Evolutionary conservation across 2,329 filamentous ascomycete species (phyloP), one percentile per base, ranked within the genome.

Genomic region (Chlorencoelia australis): DNA sequence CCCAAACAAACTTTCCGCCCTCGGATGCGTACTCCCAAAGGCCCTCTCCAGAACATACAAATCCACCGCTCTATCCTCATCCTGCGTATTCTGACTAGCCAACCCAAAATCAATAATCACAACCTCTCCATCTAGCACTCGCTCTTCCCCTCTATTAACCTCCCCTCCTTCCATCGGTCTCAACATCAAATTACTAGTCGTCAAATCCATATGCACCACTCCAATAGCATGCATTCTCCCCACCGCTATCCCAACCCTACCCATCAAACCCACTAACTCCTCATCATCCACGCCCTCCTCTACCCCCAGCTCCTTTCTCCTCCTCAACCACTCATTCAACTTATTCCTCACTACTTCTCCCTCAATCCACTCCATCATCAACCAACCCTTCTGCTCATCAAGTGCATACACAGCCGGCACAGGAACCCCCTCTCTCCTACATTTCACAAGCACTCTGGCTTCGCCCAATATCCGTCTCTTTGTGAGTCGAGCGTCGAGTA

Each of bases 121-220:
- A 40, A 98, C 73, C 35, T 93, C 81, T 2, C 86, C 88, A 1
- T 73, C 68, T 39, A 79, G 52, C n/a, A 45, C 37, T 18, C 49
- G 46, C 9, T 46, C 51, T 20, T 33, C 43, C 11, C 37, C 41
- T 10, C 41, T 44, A 35, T 45, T 39, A 16, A 40, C 42, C 35
- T 8, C 32, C n/a, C 21, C 47, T 26, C 8, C 40, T 39, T 21
- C 33, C 9, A 18, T 21, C 10, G 48, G 45, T 26, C 74, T 59
- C 48, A 96, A 57, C 80, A 98, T 95, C 64, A 98, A 71, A 62
- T 98, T 98, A 63, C 88, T 95, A 45, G 88, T 98, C 42, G 91
- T 98, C 63, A 98, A 62, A 64, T 98, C 91, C 26, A 91, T 91
- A 64, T 98, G 91, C 41, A 94, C 78, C 38, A 96, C 74, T 11